These are phyloP conservation scores for Xylariaceae sp. DNA, from an alignment of 2,329 filamentous ascomycete species.

Conservation along the genomic window DNA sequence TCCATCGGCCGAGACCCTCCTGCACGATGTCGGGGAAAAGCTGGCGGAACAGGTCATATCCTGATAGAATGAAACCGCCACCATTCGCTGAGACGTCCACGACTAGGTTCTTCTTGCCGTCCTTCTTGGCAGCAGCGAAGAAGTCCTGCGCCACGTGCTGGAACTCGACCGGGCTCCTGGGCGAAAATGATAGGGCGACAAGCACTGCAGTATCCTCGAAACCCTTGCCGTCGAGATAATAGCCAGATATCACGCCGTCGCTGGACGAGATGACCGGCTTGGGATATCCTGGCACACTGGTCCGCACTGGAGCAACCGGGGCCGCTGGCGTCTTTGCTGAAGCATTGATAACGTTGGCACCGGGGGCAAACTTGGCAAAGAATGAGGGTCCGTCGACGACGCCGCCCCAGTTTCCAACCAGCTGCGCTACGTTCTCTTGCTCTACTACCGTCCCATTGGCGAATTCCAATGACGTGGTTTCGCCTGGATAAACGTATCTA, in stretches of 20 bases:
- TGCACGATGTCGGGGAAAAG: conserved; percentile 46
- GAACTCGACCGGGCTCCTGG: conserved; percentile 29
- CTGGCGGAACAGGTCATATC: conserved; percentile 51
- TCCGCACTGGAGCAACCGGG: conserved; percentile 12
- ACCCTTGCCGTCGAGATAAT: conserved; percentile 31
- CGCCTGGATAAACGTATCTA: conserved; percentile 37
- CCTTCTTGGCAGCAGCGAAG: conserved; percentile 35
- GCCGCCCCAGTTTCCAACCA: conserved; percentile 33
- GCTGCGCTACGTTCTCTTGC: conserved; percentile 32
- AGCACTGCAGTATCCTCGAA: conserved; percentile 33
- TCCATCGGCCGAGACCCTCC: conserved; percentile 38
- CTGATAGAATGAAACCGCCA: conserved; percentile 49
- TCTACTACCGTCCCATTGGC: conserved; percentile 35
- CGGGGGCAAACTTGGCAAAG: conserved; percentile 28
- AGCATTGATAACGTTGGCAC: conserved; percentile 16
- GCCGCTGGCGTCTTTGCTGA: conserved; percentile 12
- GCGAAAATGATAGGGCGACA: conserved; percentile 29
- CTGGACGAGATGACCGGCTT: conserved; percentile 29
- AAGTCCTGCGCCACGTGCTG: conserved; percentile 32
- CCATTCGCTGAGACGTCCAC: conserved; percentile 52
- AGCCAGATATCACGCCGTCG: conserved; percentile 31
- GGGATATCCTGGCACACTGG: conserved; percentile 27
- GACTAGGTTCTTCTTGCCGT: conserved; percentile 51
- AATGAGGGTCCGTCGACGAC: conserved; percentile 32
- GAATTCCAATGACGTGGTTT: conserved; percentile 36